phyloP scores from a whole-genome alignment of 768 basidiomycete genomes.

The Agrocybe pediades region DNA sequence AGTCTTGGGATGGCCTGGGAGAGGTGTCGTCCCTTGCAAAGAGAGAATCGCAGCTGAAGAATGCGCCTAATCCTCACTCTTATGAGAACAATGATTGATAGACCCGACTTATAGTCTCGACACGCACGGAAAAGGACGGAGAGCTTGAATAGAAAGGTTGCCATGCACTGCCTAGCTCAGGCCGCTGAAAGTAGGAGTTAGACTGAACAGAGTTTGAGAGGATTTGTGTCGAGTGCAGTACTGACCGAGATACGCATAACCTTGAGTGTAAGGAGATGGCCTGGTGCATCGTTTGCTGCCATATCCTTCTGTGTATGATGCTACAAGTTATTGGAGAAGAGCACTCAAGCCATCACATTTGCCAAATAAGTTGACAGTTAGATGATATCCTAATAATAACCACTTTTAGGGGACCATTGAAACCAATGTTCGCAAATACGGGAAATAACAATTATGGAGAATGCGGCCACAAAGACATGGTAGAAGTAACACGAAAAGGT shows the following conservation, averaged over 20 bases:
- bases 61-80: conserved; percentile 44
- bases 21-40: conserved; percentile 69
- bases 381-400: background rate
- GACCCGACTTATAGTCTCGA: background rate
- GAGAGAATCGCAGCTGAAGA: conserved; percentile 79
- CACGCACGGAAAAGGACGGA: conserved; percentile 69
- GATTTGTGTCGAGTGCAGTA: conserved; percentile 19
- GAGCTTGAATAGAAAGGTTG: conserved; percentile 83
- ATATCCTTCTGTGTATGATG: conserved; percentile 22
- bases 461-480: conserved; percentile 5
- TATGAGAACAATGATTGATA: background rate
- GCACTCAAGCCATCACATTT: too few relatives aligned
- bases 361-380: too few relatives aligned
- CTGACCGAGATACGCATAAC: conserved; percentile 88
- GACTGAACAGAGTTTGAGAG: conserved; percentile 14
- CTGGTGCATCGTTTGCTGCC: conserved; percentile 49
- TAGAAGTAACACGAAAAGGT: background rate
- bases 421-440: too few relatives aligned
- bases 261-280: conserved; percentile 76
- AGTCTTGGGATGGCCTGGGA: conserved; percentile 80
- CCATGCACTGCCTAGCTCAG: conserved; percentile 75
- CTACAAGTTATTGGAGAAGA: background rate
- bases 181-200: conserved; percentile 49
- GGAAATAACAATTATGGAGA: conserved; percentile 12
- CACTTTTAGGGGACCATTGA: too few relatives aligned